Evolutionary conservation across 2,329 filamentous ascomycete genomes (phyloP).

Genomic region (Botrytis medusae): DNA sequence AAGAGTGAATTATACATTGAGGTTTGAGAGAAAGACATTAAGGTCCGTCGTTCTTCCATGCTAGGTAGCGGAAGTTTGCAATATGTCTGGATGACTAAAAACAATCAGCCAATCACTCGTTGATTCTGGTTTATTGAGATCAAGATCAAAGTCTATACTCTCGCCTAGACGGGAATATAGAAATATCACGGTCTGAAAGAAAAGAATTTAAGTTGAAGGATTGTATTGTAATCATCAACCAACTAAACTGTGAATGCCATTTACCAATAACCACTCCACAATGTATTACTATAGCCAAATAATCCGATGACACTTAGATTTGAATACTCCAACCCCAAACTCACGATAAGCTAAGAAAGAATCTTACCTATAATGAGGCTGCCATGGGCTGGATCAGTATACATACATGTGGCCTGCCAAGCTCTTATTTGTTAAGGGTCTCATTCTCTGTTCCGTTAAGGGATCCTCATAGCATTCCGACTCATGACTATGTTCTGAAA

Average conservation of each 20-base stretch:
- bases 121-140: background rate
- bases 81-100: background rate
- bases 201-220: background rate
- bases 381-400: no score
- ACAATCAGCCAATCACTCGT: background rate
- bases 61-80: background rate
- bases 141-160: background rate
- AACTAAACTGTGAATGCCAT: no score
- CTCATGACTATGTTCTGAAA: accelerated
- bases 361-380: no score
- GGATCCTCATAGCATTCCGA: background rate
- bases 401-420: no score
- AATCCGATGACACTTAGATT: no score
- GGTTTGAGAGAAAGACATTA: background rate
- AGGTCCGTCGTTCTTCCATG: background rate
- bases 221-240: background rate
- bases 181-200: background rate
- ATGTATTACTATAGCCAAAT: no score
- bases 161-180: background rate
- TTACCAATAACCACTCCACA: no score
- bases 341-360: no score
- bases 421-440: no score
- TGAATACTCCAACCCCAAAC: no score
- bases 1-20: background rate
- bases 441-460: background rate